These are phyloP conservation scores for Inonotus hispidus DNA, from an alignment of 1,284 basidiomycete genomes.

Conservation along the genomic window DNA sequence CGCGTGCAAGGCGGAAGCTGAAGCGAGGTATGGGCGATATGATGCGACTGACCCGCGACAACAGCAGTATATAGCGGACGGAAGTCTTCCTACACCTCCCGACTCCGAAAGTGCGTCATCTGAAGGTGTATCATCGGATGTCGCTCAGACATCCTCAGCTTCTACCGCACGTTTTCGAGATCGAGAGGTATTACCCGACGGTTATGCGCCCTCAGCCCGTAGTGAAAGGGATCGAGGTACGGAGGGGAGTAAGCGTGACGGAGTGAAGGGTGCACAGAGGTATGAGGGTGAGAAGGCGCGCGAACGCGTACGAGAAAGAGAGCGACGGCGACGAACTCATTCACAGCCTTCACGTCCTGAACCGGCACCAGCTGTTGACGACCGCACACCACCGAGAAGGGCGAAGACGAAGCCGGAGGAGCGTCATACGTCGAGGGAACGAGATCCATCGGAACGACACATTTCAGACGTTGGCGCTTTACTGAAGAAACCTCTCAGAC, in stretches of 20 bases:
- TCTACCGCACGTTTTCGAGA: neutral
- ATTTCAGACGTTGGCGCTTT: neutral
- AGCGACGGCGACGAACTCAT: neutral
- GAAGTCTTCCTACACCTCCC: constrained; percentile 13
- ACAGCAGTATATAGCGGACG: neutral
- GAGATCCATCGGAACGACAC: neutral
- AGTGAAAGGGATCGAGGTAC: neutral
- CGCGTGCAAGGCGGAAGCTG: neutral
- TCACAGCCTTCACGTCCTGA: neutral
- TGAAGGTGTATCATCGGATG: neutral
- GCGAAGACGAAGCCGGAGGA: neutral
- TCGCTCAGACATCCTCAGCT: neutral
- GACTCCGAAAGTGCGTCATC: constrained; percentile 12
- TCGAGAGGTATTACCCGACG: neutral
- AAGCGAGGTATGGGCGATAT: neutral
- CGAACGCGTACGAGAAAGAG: neutral
- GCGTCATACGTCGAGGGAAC: neutral
- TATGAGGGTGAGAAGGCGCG: neutral
- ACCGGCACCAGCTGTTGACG: neutral
- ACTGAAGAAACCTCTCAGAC: neutral
- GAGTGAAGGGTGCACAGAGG: neutral
- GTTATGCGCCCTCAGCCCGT: neutral
- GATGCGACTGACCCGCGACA: neutral
- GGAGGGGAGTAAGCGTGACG: neutral
- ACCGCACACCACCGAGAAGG: neutral